Evolutionary conservation across 257 asterid genomes (phyloP), one percentile per base, ranked within the genome.

Genomic region (Solanum arcanum): DNA sequence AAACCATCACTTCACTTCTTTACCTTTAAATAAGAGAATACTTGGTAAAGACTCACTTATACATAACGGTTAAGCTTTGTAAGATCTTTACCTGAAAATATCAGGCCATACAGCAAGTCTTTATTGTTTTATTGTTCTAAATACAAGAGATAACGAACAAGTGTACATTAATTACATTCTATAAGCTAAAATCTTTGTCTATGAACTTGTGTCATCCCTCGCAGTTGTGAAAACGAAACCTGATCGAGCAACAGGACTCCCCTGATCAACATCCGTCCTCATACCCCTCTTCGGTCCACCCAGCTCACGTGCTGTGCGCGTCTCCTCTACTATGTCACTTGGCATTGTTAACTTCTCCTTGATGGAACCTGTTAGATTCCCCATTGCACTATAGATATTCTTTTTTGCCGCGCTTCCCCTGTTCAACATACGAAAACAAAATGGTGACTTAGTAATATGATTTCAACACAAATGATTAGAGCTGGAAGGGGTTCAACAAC

Each of bases 331-430:
- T 3, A 85, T 87, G 69, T 80, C 88, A 14, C 86, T 69, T 18
- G 91, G 90, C 49, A 85, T 78, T 35, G 90, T 87, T 46, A 85
- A 70, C 87, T 89, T 89, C 29, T 66, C 91, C 83, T 84, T 89
- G 52, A 89, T 83, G 20, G 91, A 49, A 3, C 42, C 78, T 69
- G 56, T 87, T 64, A 87, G 56, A 18, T 69, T 69, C 31, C 87
- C 87, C 66, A 76, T 41, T 3, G 88, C 88, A 56, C 83, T 87
- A 62, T 87, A 89, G 39, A 89, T 89, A 31, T 52, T 87, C 52
- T 46, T 87, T 69, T 80, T 90, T 13, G 92, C 90, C 0, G 87
- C 89, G 35, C 74, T 33, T 78, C 88, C 90, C 64, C 64, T 56
- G n/a, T 56, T 56, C n/a, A 56, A 56, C 64, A 18, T 56, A n/a